Percentiles rank a stretch among this genome's conserved stretches.
phyloP scores from a whole-genome alignment of 2,329 filamentous ascomycete genomes.

The Colletotrichum orbiculare region DNA sequence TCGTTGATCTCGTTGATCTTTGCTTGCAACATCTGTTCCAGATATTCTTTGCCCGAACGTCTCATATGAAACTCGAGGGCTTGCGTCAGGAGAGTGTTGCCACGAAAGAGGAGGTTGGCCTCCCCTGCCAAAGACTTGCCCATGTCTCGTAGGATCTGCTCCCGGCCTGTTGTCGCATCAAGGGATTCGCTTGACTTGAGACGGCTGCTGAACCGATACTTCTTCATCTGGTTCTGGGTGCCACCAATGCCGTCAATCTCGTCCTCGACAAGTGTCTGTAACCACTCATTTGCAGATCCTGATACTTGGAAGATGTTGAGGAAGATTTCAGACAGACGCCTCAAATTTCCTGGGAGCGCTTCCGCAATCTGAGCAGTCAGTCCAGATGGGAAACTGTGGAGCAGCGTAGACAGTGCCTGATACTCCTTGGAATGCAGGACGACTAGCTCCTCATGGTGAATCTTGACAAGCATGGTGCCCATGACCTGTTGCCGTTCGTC shows the following conservation, averaged over 20 bases:
- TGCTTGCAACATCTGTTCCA: constrained; percentile 87
- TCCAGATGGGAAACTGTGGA: constrained; percentile 86
- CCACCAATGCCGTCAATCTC: constrained; percentile 90
- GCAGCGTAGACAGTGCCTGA: constrained; percentile 79
- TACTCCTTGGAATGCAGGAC: constrained; percentile 91
- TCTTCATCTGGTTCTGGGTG: constrained; percentile 80
- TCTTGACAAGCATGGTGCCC: constrained; percentile 85
- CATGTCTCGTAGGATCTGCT: constrained; percentile 80
- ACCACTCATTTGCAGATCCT: constrained; percentile 85
- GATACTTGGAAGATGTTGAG: constrained; percentile 97
- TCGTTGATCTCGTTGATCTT: constrained; percentile 92
- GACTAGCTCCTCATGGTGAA: constrained; percentile 88
- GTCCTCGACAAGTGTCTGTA: constrained; percentile 92
- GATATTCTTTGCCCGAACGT: constrained; percentile 89
- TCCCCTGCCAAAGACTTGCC: constrained; percentile 84
- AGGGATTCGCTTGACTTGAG: constrained; percentile 77
- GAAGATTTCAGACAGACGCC: constrained; percentile 84
- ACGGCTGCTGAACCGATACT: constrained; percentile 77
- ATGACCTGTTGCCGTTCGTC: constrained; percentile 81
- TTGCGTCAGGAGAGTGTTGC: constrained; percentile 94
- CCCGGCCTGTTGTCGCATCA: constrained; percentile 72
- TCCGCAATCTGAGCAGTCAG: constrained; percentile 87
- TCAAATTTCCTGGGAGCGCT: constrained; percentile 80
- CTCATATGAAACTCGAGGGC: constrained; percentile 96
- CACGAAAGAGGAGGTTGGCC: constrained; percentile 93